These are phyloP conservation scores for Albatrellus sp. DNA, from an alignment of 1,284 basidiomycete genomes.

Conservation along the genomic window DNA sequence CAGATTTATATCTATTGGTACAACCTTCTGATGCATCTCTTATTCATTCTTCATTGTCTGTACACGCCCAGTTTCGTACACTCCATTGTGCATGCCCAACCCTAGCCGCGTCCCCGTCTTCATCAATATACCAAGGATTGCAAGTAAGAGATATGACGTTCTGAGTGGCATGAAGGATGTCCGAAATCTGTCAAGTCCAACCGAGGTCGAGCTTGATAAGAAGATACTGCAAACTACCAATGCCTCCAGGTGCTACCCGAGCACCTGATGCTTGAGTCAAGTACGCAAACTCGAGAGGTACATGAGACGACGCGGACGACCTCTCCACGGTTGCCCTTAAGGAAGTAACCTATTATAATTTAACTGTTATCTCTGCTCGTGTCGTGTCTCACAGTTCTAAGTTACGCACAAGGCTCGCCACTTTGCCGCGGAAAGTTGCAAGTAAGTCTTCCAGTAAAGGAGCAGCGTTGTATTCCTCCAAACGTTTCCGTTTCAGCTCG, in stretches of 20 bases:
- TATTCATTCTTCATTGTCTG: not conserved
- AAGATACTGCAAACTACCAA: slow-evolving; percentile 17
- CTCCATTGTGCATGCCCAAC: not conserved
- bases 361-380: too few species aligned
- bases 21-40: slow-evolving; percentile 1
- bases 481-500: slow-evolving; percentile 38
- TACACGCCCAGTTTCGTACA: not conserved
- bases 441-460: slow-evolving; percentile 41
- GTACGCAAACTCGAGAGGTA: slow-evolving; percentile 17
- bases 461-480: slow-evolving; percentile 50
- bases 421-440: slow-evolving; percentile 35
- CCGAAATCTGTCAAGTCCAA: not conserved
- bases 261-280: slow-evolving; percentile 12
- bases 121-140: not conserved
- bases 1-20: not conserved
- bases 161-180: not conserved
- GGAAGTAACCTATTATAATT: slow-evolving; percentile 17
- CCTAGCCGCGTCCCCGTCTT: not conserved
- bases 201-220: slow-evolving; percentile 12
- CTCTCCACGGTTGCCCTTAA: slow-evolving; percentile 20
- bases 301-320: slow-evolving; percentile 15
- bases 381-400: too few species aligned
- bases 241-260: slow-evolving; percentile 15
- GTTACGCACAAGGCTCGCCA: slow-evolving; percentile 42
- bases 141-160: not conserved